A percentile compares a stretch with the other conserved stretches of the same genome.
Conservation (phyloP, 106 monocot genomes). For the Dioscorea dumetorum region DNA sequence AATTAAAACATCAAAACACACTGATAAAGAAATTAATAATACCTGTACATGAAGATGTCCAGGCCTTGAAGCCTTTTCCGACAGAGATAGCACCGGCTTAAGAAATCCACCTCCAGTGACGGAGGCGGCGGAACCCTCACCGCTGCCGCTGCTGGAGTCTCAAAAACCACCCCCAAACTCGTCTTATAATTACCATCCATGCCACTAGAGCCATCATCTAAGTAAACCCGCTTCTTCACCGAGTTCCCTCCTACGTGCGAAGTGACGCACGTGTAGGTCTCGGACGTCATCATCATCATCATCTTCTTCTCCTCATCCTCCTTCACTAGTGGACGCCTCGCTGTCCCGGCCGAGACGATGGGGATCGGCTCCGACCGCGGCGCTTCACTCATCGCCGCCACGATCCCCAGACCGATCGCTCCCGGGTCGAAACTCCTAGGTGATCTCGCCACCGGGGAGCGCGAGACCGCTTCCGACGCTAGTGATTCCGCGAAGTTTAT, state of each 20-base stretch:
- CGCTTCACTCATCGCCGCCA: conserved; percentile 24
- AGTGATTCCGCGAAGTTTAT: no score
- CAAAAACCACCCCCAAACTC: conserved; percentile 1
- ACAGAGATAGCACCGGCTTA: conserved; percentile 44
- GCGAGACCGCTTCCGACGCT: no score
- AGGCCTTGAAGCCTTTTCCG: conserved; percentile 47
- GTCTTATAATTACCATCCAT: conserved; percentile 3
- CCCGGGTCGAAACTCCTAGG: conserved; percentile 15
- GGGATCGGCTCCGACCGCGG: conserved; percentile 29
- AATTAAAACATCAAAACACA: no score
- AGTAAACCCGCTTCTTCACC: conserved; percentile 38
- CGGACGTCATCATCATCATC: conserved; percentile 11
- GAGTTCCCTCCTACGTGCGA: conserved; percentile 24
- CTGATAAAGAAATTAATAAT: not conserved
- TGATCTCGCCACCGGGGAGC: not conserved
- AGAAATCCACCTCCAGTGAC: conserved; percentile 16
- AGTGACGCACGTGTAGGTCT: conserved; percentile 57
- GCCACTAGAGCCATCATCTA: conserved; percentile 11
- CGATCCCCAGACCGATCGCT: conserved; percentile 33
- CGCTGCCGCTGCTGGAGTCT: not conserved
- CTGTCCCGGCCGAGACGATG: not conserved
- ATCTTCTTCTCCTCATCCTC: conserved; percentile 10
- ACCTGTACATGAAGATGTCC: conserved; percentile 85
- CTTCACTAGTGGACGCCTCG: not conserved
- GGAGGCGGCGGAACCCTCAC: not conserved